Evolutionary conservation across 345 rosid species (phyloP).

Genomic region (Brassica incana): DNA sequence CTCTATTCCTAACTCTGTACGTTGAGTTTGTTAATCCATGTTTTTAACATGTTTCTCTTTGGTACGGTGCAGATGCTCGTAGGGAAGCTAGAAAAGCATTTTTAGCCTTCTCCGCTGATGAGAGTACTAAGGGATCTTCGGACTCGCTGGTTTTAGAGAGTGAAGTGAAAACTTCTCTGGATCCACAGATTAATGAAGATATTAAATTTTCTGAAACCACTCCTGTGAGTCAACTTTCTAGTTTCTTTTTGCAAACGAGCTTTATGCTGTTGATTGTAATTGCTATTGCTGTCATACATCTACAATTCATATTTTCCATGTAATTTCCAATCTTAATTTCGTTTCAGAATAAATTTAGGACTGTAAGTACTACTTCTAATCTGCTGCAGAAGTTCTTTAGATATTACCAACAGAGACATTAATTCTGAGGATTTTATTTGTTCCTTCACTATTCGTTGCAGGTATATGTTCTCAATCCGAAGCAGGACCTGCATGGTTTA

Average conservation of each 20-base stretch:
- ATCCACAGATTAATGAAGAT: slow-evolving; percentile 44
- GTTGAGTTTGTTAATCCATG: slow-evolving; percentile 9
- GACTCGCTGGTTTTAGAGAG: slow-evolving; percentile 46
- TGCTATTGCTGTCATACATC: slow-evolving; percentile 1
- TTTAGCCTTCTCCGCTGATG: slow-evolving; percentile 77
- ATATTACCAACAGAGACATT: slow-evolving; percentile 1
- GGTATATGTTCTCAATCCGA: slow-evolving; percentile 77
- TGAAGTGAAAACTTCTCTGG: slow-evolving; percentile 44
- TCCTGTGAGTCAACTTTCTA: slow-evolving; percentile 62
- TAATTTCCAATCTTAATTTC: background rate
- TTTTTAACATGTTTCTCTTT: slow-evolving; percentile 18
- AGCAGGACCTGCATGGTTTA: slow-evolving; percentile 85
- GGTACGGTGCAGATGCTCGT: slow-evolving; percentile 64
- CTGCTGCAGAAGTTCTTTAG: background rate
- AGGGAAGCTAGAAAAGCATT: slow-evolving; percentile 97
- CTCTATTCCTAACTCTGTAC: background rate
- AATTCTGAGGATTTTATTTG: slow-evolving; percentile 7
- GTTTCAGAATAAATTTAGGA: slow-evolving; percentile 5
- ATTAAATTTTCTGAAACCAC: slow-evolving; percentile 54
- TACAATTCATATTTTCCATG: background rate
- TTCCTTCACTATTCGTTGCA: slow-evolving; percentile 40
- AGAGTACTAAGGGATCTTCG: slow-evolving; percentile 40
- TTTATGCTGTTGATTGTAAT: slow-evolving; percentile 5
- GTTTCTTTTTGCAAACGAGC: slow-evolving; percentile 21
- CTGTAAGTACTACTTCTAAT: background rate